Evolutionary conservation across 352 stramenopile species (phyloP).

Genomic region (Phytophthora crassamura): DNA sequence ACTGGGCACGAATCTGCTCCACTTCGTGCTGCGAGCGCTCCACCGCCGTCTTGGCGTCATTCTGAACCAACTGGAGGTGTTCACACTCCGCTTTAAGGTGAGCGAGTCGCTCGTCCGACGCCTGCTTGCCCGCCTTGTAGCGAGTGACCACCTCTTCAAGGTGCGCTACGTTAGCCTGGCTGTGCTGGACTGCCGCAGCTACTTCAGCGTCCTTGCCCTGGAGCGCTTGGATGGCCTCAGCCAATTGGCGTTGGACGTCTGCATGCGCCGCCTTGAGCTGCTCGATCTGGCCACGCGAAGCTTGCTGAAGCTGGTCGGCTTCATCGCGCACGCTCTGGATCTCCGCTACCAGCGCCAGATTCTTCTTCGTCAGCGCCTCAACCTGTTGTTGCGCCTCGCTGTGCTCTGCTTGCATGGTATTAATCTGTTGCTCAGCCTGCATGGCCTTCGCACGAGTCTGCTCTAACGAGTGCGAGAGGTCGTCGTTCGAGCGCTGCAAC

Average conservation of each 20-base stretch:
- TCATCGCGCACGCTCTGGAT: constrained; percentile 56
- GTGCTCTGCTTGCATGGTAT: constrained; percentile 42
- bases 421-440: constrained; percentile 58
- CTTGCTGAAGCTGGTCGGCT: constrained; percentile 51
- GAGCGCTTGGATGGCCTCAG: constrained; percentile 35
- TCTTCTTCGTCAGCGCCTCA: constrained; percentile 70
- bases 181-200: constrained; percentile 36
- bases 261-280: constrained; percentile 42
- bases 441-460: constrained; percentile 43
- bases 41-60: constrained; percentile 25
- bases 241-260: constrained; percentile 47
- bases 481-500: constrained; percentile 56
- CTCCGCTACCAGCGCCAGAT: constrained; percentile 59
- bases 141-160: constrained; percentile 35
- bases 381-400: constrained; percentile 55
- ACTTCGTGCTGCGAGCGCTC: constrained; percentile 37
- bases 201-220: constrained; percentile 51
- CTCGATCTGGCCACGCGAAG: constrained; percentile 38
- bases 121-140: constrained; percentile 35
- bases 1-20: constrained; percentile 38
- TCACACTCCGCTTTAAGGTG: constrained; percentile 40
- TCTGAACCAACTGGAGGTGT: constrained; percentile 29
- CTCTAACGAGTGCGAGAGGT: constrained; percentile 56
- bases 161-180: constrained; percentile 39
- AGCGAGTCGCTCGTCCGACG: constrained; percentile 28